Evolutionary conservation across 2,329 filamentous ascomycete genomes (phyloP).

Genomic region (Phaeosphaeria sp.): DNA sequence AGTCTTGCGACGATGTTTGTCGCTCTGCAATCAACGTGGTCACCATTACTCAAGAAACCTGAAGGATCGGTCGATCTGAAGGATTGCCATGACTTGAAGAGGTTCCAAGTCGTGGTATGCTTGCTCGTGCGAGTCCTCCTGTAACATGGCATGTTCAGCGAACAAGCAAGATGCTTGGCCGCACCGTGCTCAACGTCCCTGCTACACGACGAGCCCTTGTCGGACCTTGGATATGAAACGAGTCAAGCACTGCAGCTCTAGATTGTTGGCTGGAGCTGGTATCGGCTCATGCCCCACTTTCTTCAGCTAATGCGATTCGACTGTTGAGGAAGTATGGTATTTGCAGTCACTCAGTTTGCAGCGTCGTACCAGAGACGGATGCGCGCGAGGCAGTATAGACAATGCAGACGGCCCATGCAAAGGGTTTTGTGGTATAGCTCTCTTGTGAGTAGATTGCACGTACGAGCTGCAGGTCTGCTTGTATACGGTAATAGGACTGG

Average conservation of each 20-base stretch:
- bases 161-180: slow-evolving; percentile 13
- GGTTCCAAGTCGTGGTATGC: not conserved
- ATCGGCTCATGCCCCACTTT: slow-evolving; percentile 16
- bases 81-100: not conserved
- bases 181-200: slow-evolving; percentile 19
- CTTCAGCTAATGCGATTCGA: slow-evolving; percentile 7
- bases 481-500: slow-evolving; percentile 1
- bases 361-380: not conserved
- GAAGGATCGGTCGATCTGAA: not conserved
- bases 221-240: slow-evolving; percentile 16
- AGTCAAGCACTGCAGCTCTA: slow-evolving; percentile 31
- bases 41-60: not conserved
- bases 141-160: not conserved
- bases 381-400: not conserved
- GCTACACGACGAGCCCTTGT: slow-evolving; percentile 4
- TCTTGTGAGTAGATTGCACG: slow-evolving; percentile 16
- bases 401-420: not conserved
- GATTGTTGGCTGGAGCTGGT: slow-evolving; percentile 13
- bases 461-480: slow-evolving; percentile 21
- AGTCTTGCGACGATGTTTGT: not conserved
- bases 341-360: not conserved
- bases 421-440: not conserved
- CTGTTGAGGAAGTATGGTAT: not conserved
- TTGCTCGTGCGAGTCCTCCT: not conserved
- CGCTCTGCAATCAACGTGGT: not conserved